Conservation (phyloP, 768 basidiomycete genomes). For the Auriscalpium orientale region DNA sequence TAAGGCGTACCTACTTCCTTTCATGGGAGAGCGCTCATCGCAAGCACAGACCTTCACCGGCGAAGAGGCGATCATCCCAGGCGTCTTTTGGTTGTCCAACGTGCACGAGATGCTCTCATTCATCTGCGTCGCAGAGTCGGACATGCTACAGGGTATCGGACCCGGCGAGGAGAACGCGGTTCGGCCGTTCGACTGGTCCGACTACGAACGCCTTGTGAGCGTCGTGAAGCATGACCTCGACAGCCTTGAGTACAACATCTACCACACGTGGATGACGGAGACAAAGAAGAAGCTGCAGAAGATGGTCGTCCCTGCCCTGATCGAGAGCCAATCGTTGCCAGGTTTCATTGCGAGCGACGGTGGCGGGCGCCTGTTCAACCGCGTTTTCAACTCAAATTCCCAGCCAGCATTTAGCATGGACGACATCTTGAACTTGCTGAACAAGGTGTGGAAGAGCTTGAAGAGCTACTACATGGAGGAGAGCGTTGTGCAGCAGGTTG, state of each 20-base stretch:
- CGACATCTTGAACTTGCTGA: conserved; percentile 91
- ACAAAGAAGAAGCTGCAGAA: conserved; percentile 93
- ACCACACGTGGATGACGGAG: conserved; percentile 99
- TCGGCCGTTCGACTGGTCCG: conserved; percentile 91
- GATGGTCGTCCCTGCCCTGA: conserved; percentile 98
- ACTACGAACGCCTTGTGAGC: conserved; percentile 94
- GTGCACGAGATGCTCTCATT: conserved; percentile 99
- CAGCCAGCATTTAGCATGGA: conserved; percentile 97
- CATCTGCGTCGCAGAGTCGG: conserved; percentile 97
- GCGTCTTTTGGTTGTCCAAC: conserved; percentile 99
- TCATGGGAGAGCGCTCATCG: neutral
- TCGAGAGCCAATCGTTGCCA: conserved; percentile 95
- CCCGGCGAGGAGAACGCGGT: conserved; percentile 91
- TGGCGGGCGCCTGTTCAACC: conserved; percentile 88
- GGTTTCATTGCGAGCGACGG: conserved; percentile 97
- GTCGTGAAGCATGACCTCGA: conserved; percentile 99
- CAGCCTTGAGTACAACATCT: conserved; percentile 98
- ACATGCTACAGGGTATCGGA: conserved; percentile 96
- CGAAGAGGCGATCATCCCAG: conserved; percentile 93
- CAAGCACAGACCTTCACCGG: conserved; percentile 68
- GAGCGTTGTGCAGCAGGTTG: conserved; percentile 89
- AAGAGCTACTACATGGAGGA: conserved; percentile 99
- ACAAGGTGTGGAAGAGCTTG: conserved; percentile 96
- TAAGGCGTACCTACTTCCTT: conserved; percentile 20
- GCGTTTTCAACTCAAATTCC: conserved; percentile 78